Evolutionary conservation across 1,284 basidiomycete genomes (phyloP), one percentile per base, ranked within the genome.

Genomic region (Fomes fomentarius): DNA sequence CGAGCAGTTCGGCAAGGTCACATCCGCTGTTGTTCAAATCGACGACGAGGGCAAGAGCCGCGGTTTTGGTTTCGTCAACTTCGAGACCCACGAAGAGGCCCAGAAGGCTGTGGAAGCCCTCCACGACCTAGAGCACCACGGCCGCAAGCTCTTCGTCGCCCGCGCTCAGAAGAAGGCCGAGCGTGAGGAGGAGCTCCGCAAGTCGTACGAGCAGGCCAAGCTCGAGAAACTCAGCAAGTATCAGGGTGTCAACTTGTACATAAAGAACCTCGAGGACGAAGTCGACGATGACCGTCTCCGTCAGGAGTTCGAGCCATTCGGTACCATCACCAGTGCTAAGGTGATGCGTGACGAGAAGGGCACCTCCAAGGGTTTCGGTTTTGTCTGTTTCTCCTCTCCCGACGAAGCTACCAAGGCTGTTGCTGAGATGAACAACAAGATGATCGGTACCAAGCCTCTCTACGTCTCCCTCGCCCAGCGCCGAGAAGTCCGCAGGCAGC

Each of bases 361-460:
- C 58, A 85, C 80, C 45, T 94, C 93, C 42, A 94, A 95, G 72
- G 97, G 97, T 67, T 99, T 99, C 70, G 97, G 97, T 66, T 99
- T 99, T 73, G 97, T 99, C 64, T 99, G 97, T 79, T 99, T 96
- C 83, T 94, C 94, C 40, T 91, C 94, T 56, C 96, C 97, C 50
- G 97, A 99, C 66, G 97, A 99, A 79, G 96, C 97, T 45, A 98
- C 95, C 72, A 99, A 98, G 81, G 97, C 97, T 58, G 96, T 99
- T 62, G 93, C 94, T 52, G 97, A 99, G 81, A 98, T 99, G 96
- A 99, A 99, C 85, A 98, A 98, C 84, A 98, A 98, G 83, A 99
- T 99, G 92, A 94, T 99, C 70, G 96, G 96, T 64, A 87, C 91
- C 69, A 99, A 99, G 78, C 97, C 97, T 50, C 87, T 99, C 67